These are phyloP conservation scores for Gymnopilus dilepis DNA, from an alignment of 768 basidiomycete genomes.

Conservation along the genomic window DNA sequence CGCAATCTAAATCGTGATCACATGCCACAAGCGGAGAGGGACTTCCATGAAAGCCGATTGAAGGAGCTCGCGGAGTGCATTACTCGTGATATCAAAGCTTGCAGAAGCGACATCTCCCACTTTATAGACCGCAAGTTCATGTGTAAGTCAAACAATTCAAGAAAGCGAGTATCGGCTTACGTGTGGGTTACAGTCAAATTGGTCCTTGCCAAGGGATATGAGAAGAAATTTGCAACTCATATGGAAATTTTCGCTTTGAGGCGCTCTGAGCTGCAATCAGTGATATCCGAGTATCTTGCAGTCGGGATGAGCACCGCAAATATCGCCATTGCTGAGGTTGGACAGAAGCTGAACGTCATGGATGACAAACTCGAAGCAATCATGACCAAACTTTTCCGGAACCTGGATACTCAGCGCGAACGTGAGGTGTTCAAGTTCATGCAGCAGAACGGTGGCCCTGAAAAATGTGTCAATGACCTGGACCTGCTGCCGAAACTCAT, in stretches of 20 bases:
- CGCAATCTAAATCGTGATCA: conserved; percentile 17
- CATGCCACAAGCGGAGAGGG: conserved; percentile 30
- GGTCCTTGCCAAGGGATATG: conserved; percentile 38
- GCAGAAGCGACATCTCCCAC: conserved; percentile 43
- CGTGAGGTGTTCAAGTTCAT: conserved; percentile 38
- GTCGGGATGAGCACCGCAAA: conserved; percentile 33
- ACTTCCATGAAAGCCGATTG: conserved; percentile 32
- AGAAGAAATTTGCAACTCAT: conserved; percentile 35
- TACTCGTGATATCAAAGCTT: conserved; percentile 41
- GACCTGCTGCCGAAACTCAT: conserved; percentile 32
- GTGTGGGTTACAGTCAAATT: conserved; percentile 27
- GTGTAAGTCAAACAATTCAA: conserved; percentile 19
- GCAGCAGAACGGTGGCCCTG: conserved; percentile 37
- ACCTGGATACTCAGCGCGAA: conserved; percentile 40
- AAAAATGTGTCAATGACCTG: conserved; percentile 37
- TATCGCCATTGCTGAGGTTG: conserved; percentile 28
- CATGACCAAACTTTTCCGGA: conserved; percentile 31
- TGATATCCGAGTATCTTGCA: conserved; percentile 39
- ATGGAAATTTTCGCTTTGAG: conserved; percentile 34
- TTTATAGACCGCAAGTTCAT: conserved; percentile 41
- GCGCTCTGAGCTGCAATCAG: conserved; percentile 36
- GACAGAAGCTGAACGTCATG: conserved; percentile 24
- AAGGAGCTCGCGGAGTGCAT: conserved; percentile 29
- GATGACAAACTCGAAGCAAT: conserved; percentile 31
- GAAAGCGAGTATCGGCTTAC: background rate